These are phyloP conservation scores for Perilla frutescens DNA, from an alignment of 257 asterid species.

Conservation along the genomic window DNA sequence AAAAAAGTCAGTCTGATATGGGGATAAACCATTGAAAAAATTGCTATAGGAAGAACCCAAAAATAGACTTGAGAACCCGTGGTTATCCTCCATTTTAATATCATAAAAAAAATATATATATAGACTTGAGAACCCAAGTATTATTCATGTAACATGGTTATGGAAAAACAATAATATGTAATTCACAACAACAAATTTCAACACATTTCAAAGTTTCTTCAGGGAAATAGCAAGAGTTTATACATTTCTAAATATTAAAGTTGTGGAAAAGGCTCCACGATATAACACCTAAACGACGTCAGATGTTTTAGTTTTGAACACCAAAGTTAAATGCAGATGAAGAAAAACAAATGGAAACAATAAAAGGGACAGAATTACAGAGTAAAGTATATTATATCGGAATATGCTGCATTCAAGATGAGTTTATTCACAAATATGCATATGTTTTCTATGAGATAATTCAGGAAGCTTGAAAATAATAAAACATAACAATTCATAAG, in stretches of 20 bases:
- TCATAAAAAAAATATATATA: not conserved
- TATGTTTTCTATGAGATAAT: not conserved
- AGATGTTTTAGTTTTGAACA: not conserved
- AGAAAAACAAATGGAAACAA: not conserved
- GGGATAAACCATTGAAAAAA: slow-evolving; percentile 18
- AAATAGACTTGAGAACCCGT: not conserved
- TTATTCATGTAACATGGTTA: slow-evolving; percentile 4
- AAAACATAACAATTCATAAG: not conserved
- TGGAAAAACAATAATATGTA: not conserved
- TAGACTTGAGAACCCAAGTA: not conserved
- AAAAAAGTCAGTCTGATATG: slow-evolving; percentile 16
- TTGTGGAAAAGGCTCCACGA: not conserved
- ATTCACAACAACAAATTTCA: not conserved
- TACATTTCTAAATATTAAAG: not conserved
- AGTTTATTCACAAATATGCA: not conserved
- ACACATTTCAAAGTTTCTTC: not conserved
- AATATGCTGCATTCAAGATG: not conserved
- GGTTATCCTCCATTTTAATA: too few species aligned
- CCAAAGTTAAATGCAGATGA: not conserved
- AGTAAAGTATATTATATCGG: not conserved
- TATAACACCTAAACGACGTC: not conserved
- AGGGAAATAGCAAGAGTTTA: not conserved
- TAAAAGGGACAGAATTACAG: not conserved
- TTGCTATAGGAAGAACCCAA: slow-evolving; percentile 8
- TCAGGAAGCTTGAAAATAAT: not conserved